Base-by-base conservation (phyloP, 768 basidiomycete species). In the Termitomyces sp. region DNA sequence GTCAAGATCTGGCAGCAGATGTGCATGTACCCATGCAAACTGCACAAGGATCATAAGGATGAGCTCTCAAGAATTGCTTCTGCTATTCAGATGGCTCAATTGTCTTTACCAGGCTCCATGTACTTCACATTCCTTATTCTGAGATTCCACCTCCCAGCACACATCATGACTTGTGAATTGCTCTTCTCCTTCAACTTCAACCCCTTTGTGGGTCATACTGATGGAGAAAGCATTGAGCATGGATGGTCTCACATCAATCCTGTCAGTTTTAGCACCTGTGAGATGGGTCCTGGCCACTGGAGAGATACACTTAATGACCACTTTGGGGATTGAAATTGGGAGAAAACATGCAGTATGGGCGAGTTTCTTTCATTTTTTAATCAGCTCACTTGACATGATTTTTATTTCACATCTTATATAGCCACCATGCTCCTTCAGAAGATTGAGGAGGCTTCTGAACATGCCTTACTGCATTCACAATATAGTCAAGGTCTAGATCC, bases 251-350 rank as follows among this genome's bases (percentile, higher is more conserved):
- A 63, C n/a, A 65, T 68, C 33, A 72, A 74, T 56, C 61, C 59
- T 0, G 45, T 67, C 0, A 67, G 72, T 7, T 43, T 49, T 8
- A 71, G 71, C 37, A 73, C 72, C 5, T 51, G 62, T 16, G 74
- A 74, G 62, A 76, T 77, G 75, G 73, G 72, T 4, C 68, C 69
- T 9, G 72, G 70, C 3, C 59, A 62, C 8, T 57, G 69, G 12
- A 56, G 62, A 6, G 69, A 72, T 30, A 63, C 50, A 0, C 26
- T 74, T 1, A 64, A 72, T 34, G 64, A 67, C 36, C 68, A 71
- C 24, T 70, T 64, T 49, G 62, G 59, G 2, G 59, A 61, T 27
- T 64, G 59, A 47, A 74, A 74, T 42, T 73, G 69, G 67, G 51
- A 54, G 18, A 74, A 72, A n/a, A n/a, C n/a, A n/a, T n/a, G n/a